Percentiles rank a stretch among this genome's conserved stretches.
These are phyloP conservation scores for Prunus mira DNA, from an alignment of 306 rosid genomes.

Conservation along the genomic window DNA sequence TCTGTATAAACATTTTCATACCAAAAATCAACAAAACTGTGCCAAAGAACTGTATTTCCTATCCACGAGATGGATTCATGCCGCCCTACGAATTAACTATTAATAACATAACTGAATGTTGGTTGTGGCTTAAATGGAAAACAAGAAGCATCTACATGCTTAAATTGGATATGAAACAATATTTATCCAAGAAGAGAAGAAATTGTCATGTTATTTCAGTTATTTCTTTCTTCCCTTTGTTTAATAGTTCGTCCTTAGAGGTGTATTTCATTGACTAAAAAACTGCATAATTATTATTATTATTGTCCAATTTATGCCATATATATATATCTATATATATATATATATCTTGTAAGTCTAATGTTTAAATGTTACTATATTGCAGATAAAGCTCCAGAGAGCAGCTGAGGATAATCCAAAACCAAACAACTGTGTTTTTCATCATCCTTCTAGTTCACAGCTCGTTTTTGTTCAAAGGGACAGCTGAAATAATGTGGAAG, in stretches of 20 bases:
- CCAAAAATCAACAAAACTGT: background rate
- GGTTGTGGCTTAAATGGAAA: background rate
- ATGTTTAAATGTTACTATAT: background rate
- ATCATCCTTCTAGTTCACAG: constrained; percentile 34
- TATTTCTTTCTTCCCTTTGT: background rate
- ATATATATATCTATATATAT: background rate
- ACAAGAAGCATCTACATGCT: background rate
- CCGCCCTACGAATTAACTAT: too few species aligned
- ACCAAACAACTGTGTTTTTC: constrained; percentile 23
- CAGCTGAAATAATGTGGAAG: constrained; percentile 32
- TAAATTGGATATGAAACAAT: too few species aligned
- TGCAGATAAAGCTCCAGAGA: constrained; percentile 51
- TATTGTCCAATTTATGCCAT: too few species aligned
- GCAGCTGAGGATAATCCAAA: constrained; percentile 30
- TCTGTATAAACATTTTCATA: too few species aligned
- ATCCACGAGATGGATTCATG: too few species aligned
- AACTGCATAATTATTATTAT: background rate
- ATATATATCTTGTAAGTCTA: background rate
- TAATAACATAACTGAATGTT: too few species aligned
- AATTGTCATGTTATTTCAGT: too few species aligned
- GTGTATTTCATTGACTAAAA: background rate
- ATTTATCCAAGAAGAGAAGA: background rate
- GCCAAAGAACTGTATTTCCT: too few species aligned
- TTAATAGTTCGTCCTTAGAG: background rate
- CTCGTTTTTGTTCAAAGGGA: constrained; percentile 44